These are phyloP conservation scores for Phytophthora fragariaefolia DNA, from an alignment of 352 stramenopile species.

Conservation along the genomic window DNA sequence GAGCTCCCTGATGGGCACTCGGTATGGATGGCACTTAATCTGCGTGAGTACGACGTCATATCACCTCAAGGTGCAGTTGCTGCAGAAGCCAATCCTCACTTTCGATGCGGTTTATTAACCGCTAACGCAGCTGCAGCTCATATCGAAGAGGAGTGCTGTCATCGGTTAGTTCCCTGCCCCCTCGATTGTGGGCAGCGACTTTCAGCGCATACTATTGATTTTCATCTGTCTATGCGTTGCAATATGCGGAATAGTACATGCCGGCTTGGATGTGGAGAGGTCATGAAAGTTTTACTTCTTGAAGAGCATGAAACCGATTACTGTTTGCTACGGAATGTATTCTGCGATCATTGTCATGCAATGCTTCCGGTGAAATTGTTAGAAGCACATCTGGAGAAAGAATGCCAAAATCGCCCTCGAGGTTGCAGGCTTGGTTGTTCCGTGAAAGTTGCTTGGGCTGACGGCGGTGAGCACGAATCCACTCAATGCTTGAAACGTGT, in stretches of 20 bases:
- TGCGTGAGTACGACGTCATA: constrained; percentile 56
- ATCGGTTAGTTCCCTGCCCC: constrained; percentile 68
- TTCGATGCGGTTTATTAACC: constrained; percentile 24
- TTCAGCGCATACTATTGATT: constrained; percentile 34
- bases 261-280: constrained; percentile 59
- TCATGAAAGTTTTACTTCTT: constrained; percentile 56
- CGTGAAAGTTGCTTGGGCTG: constrained; percentile 29
- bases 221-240: constrained; percentile 65
- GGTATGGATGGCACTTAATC: constrained; percentile 48
- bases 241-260: constrained; percentile 65
- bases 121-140: constrained; percentile 26
- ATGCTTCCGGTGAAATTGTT: constrained; percentile 38
- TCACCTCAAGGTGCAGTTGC: not conserved
- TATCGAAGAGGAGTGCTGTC: constrained; percentile 43
- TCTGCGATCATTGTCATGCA: constrained; percentile 65
- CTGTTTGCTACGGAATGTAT: constrained; percentile 50
- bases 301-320: constrained; percentile 57
- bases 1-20: constrained; percentile 63
- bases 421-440: constrained; percentile 62
- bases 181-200: constrained; percentile 68
- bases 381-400: constrained; percentile 38
- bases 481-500: constrained; percentile 65
- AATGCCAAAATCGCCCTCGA: constrained; percentile 48
- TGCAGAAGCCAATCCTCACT: not conserved
- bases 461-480: constrained; percentile 45